Percentiles rank a stretch among this genome's conserved stretches.
Evolutionary conservation across 805 yeast species (phyloP).

Genomic region (Metschnikowia dekortorum): DNA sequence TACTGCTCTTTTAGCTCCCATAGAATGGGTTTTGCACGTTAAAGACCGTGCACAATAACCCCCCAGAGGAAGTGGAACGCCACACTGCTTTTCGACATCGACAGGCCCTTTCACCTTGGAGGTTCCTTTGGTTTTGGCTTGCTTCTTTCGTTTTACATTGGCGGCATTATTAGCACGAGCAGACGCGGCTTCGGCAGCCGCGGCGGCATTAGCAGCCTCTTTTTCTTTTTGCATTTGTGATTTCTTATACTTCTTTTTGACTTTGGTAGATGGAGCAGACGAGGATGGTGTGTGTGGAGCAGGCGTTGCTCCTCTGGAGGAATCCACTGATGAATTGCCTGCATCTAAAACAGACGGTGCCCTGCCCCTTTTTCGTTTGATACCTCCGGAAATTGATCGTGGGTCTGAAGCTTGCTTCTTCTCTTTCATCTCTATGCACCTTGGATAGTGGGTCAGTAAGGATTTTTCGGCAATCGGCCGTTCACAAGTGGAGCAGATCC

Average conservation of each 20-base stretch:
- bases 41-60: constrained; percentile 93
- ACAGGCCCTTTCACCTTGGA: constrained; percentile 75
- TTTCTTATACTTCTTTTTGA: constrained; percentile 43
- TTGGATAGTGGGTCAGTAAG: constrained; percentile 27
- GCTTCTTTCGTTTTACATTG: constrained; percentile 29
- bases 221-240: constrained; percentile 42
- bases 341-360: constrained; percentile 25
- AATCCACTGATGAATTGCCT: constrained; percentile 37
- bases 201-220: constrained; percentile 44
- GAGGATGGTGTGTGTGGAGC: constrained; percentile 26
- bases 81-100: constrained; percentile 92
- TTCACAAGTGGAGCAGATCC: constrained; percentile 35
- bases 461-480: constrained; percentile 39
- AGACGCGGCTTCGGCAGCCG: constrained; percentile 26
- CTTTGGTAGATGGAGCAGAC: constrained; percentile 20
- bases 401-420: constrained; percentile 21
- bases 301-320: constrained; percentile 37
- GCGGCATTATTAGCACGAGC: constrained; percentile 12
- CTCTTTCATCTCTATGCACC: constrained; percentile 39
- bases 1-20: constrained; percentile 97
- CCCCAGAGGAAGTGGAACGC: constrained; percentile 91
- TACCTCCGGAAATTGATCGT: constrained; percentile 8
- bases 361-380: constrained; percentile 28
- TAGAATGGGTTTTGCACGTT: constrained; percentile 96
- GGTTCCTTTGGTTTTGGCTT: constrained; percentile 33